A percentile compares a stretch with the other conserved stretches of the same genome.
These are phyloP conservation scores for Linnemannia elongata DNA, from an alignment of 192 early-diverging fungal species.

Conservation along the genomic window DNA sequence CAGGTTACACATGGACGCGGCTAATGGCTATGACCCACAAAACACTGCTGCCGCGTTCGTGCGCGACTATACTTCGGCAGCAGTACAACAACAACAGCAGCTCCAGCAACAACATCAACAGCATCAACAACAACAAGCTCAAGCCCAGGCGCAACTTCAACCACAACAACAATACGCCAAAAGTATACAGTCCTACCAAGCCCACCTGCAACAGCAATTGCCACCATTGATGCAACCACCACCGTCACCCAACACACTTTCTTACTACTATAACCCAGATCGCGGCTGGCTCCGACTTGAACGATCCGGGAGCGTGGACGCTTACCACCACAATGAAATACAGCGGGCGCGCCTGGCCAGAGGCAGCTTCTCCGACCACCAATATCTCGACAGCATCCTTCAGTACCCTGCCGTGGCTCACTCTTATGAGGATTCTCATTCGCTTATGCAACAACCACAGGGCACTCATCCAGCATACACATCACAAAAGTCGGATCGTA, in stretches of 20 bases:
- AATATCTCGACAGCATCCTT: conserved; percentile 47
- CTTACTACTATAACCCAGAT: conserved; percentile 63
- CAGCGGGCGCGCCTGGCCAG: conserved; percentile 46
- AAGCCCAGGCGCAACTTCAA: conserved; percentile 27
- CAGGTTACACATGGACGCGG: conserved; percentile 15
- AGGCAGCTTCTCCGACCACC: conserved; percentile 52
- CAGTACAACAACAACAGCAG: conserved; percentile 37
- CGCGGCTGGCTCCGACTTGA: conserved; percentile 60
- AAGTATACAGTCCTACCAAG: conserved; percentile 28
- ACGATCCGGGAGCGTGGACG: conserved; percentile 53
- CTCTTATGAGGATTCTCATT: conserved; percentile 37
- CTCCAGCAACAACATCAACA: conserved; percentile 15
- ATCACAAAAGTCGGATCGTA: conserved; percentile 31
- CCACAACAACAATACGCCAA: conserved; percentile 34
- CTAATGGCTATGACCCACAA: conserved; percentile 37
- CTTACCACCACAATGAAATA: conserved; percentile 49
- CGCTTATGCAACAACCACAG: conserved; percentile 41
- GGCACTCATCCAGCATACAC: conserved; percentile 20
- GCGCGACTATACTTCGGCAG: conserved; percentile 48
- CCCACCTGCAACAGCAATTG: conserved; percentile 38
- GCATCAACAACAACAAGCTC: conserved; percentile 28
- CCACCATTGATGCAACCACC: conserved; percentile 69
- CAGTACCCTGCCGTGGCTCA: conserved; percentile 14
- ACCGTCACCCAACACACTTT: conserved; percentile 64
- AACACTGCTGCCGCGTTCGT: conserved; percentile 52